A percentile compares a stretch with the other conserved stretches of the same genome.
These are phyloP conservation scores for Pouteria campechiana DNA, from an alignment of 179 eudicot species.

Conservation along the genomic window DNA sequence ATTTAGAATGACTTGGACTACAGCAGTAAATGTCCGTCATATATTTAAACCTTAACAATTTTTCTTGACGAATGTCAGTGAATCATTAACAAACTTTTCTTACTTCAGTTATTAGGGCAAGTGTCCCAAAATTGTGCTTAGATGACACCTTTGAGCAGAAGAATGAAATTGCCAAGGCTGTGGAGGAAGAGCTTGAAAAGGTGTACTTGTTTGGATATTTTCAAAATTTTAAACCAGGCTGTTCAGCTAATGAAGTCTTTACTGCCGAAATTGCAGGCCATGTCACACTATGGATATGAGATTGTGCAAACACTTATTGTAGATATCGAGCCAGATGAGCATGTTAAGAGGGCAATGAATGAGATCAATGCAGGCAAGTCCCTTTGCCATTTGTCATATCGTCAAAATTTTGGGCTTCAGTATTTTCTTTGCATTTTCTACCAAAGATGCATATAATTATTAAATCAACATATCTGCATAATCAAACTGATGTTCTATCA, in stretches of 20 bases:
- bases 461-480: too few species aligned
- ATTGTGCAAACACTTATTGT: slow-evolving; percentile 43
- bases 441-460: too few species aligned
- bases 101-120: slow-evolving; percentile 28
- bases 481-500: too few species aligned
- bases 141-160: slow-evolving; percentile 33
- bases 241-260: not conserved
- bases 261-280: slow-evolving; percentile 21
- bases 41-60: too few species aligned
- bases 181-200: slow-evolving; percentile 53
- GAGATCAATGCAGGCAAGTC: slow-evolving; percentile 51
- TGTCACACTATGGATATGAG: slow-evolving; percentile 37
- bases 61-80: too few species aligned
- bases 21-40: too few species aligned
- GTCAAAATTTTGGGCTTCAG: not conserved
- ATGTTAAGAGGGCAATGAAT: slow-evolving; percentile 46
- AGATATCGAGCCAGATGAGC: slow-evolving; percentile 48
- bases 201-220: too few species aligned
- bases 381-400: not conserved
- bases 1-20: too few species aligned
- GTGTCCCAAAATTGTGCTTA: slow-evolving; percentile 25
- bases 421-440: too few species aligned
- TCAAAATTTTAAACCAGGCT: too few species aligned
- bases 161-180: slow-evolving; percentile 38
- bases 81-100: not conserved